These are phyloP conservation scores for Clausena lansium DNA, from an alignment of 345 rosid genomes.

Conservation along the genomic window DNA sequence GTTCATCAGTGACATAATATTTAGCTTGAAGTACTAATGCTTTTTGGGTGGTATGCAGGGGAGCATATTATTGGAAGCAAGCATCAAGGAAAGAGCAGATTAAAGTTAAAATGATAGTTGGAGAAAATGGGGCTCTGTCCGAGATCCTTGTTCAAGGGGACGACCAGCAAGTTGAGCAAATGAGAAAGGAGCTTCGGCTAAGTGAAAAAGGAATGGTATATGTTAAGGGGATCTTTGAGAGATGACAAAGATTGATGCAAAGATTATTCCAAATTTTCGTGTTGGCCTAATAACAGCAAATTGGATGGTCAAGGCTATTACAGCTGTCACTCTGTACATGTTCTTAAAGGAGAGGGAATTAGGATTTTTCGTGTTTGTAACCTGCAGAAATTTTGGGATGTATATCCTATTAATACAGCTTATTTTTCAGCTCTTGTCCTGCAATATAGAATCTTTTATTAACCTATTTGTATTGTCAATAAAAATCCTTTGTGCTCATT, in stretches of 20 bases:
- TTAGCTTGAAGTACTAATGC: slow-evolving; percentile 1
- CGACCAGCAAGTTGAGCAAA: slow-evolving; percentile 84
- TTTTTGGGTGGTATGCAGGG: slow-evolving; percentile 41
- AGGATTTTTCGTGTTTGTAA: background rate
- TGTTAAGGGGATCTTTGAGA: slow-evolving; percentile 83
- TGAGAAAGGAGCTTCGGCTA: slow-evolving; percentile 83
- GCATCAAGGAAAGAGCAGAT: slow-evolving; percentile 95
- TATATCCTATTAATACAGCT: background rate
- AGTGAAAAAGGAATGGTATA: slow-evolving; percentile 92
- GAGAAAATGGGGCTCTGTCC: slow-evolving; percentile 43
- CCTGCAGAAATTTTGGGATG: background rate
- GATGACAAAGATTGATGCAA: slow-evolving; percentile 26
- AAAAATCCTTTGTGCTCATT: background rate
- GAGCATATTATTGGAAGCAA: slow-evolving; percentile 81
- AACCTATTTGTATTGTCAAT: background rate
- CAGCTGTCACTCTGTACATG: background rate
- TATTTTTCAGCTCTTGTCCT: background rate
- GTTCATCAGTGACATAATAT: background rate
- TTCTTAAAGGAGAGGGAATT: background rate
- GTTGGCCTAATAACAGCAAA: background rate
- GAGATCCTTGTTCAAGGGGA: slow-evolving; percentile 92
- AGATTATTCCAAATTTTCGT: background rate
- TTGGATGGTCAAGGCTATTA: background rate
- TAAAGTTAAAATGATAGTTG: slow-evolving; percentile 74
- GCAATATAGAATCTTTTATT: background rate